Evolutionary conservation across 495 filamentous ascomycete genomes (phyloP).

Genomic region (Aspergillus baeticus): DNA sequence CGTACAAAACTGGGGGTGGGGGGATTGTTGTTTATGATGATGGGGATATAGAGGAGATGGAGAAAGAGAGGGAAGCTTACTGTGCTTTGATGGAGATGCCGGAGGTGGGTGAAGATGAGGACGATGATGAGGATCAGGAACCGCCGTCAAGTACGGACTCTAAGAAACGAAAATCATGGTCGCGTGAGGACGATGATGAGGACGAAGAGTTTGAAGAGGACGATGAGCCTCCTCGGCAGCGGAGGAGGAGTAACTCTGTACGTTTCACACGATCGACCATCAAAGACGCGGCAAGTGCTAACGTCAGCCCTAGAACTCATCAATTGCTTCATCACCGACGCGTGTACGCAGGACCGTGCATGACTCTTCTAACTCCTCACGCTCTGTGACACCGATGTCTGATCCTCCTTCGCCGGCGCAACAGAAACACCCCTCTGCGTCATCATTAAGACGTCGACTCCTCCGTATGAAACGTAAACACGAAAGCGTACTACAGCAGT

Average conservation of each 20-base stretch:
- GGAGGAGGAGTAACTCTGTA: slow-evolving; percentile 86
- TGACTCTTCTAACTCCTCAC: slow-evolving; percentile 47
- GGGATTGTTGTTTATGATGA: slow-evolving; percentile 93
- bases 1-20: slow-evolving; percentile 72
- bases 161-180: slow-evolving; percentile 87
- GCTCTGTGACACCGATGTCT: slow-evolving; percentile 43
- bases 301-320: slow-evolving; percentile 55
- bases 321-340: slow-evolving; percentile 48
- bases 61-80: slow-evolving; percentile 74
- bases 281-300: slow-evolving; percentile 14
- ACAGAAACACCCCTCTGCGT: slow-evolving; percentile 62
- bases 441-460: slow-evolving; percentile 67
- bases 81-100: slow-evolving; percentile 84
- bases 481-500: slow-evolving; percentile 66
- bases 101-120: slow-evolving; percentile 80
- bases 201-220: slow-evolving; percentile 67
- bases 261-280: slow-evolving; percentile 20
- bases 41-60: slow-evolving; percentile 89
- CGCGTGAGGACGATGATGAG: slow-evolving; percentile 67
- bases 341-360: slow-evolving; percentile 35
- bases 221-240: slow-evolving; percentile 65
- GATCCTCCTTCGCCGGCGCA: slow-evolving; percentile 58
- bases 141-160: slow-evolving; percentile 23
- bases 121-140: slow-evolving; percentile 45
- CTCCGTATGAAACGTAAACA: slow-evolving; percentile 74